Evolutionary conservation across 176 grass and related monocot species (phyloP).

Genomic region (Ensete ventricosum): DNA sequence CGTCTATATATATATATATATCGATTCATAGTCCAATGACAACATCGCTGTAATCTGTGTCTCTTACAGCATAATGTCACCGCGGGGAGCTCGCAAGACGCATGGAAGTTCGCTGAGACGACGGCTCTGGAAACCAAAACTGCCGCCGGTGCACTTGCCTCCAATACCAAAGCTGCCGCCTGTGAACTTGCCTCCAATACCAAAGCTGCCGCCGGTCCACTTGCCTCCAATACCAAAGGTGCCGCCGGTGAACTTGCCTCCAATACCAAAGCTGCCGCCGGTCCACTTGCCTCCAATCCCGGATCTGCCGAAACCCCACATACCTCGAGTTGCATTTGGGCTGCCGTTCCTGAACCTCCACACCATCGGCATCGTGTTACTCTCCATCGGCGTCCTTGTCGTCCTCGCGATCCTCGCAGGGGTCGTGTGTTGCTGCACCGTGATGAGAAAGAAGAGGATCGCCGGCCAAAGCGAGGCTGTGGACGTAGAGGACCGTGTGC

Average conservation of each 20-base stretch:
- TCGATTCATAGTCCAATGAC: too few relatives aligned
- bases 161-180: not conserved
- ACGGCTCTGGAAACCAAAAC: too few relatives aligned
- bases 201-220: not conserved
- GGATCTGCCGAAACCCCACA: not conserved
- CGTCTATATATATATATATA: too few relatives aligned
- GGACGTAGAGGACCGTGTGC: slow-evolving; percentile 49
- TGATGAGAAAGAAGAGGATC: slow-evolving; percentile 33
- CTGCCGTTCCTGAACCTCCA: slow-evolving; percentile 28
- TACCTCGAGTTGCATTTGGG: slow-evolving; percentile 14
- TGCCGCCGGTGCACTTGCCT: not conserved
- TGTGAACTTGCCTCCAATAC: not conserved
- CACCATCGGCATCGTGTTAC: slow-evolving; percentile 55
- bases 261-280: not conserved
- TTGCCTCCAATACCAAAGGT: not conserved
- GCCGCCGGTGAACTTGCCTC: too few relatives aligned
- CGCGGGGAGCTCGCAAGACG: too few relatives aligned
- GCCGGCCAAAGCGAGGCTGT: slow-evolving; percentile 30
- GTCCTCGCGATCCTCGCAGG: slow-evolving; percentile 50
- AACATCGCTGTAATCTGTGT: too few relatives aligned
- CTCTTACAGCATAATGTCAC: too few relatives aligned
- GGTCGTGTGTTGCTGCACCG: slow-evolving; percentile 48
- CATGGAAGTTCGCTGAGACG: too few relatives aligned
- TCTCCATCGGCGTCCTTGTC: slow-evolving; percentile 46
- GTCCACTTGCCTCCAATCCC: not conserved